Base-by-base conservation (phyloP, 2,329 filamentous ascomycete genomes). In the Colletotrichum siamense region DNA sequence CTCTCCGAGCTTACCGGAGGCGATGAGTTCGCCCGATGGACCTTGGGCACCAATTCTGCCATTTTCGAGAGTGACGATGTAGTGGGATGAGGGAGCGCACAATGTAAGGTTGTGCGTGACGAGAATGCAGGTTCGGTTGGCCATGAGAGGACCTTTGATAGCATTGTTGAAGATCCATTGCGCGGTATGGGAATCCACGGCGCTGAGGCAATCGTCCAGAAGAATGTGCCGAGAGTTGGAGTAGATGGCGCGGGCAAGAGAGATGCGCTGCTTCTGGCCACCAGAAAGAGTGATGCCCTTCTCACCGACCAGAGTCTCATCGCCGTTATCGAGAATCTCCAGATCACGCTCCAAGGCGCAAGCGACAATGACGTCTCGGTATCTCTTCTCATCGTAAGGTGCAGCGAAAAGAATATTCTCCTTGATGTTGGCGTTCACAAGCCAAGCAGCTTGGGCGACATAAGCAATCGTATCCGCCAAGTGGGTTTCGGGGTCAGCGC, bases 131-230 rank as follows among this genome's bases (percentile, higher is more conserved):
- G 97, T 99, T 57, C 97, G 93, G 81, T 93, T 90, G 74, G 91
- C 87, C 97, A 99, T 99, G 68, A 99, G 86, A 8, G 95, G 95
- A 3, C 97, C 97, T 80, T 93, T 93, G 78, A 99, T 93, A 76
- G 96, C 98, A 84, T 98, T 94, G 82, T 94, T 94, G 86, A 99
- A 99, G 79, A 99, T 99, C 94, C 98, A 98, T 84, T 98, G 98
- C 3, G 96, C 96, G 0, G 97, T 99, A 81, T 99, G 97, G 5
- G 97, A 98, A 84, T 99, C 97, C 39, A 99, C 97, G 32, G 97
- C 97, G 82, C 96, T 98, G 59, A 99, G 90, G 78, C 98, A 98
- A 84, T 99, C 97, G 82, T 99, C 97, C 66, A 99, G 90, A 13
- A 99, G 90, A 18, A 99, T 87, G 84, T 99, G 96, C 69, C 94